Percentiles rank a stretch among this genome's conserved stretches.
Conservation (phyloP, 2,329 filamentous ascomycete genomes). For the Blastomyces gilchristii region DNA sequence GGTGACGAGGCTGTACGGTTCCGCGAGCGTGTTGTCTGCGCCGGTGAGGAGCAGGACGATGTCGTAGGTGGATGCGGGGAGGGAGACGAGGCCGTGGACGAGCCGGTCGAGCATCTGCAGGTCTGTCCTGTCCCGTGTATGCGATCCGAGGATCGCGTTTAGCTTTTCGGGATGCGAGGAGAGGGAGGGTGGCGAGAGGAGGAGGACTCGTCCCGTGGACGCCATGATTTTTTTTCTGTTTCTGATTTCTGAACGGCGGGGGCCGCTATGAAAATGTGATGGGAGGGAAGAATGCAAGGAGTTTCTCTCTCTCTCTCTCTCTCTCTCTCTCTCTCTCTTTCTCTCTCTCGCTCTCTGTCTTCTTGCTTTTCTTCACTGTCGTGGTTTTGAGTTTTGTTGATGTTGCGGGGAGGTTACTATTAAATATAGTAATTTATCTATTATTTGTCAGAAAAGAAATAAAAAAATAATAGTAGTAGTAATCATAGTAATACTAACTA, state of each 20-base stretch:
- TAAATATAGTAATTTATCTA: no score
- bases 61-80: constrained; percentile 71
- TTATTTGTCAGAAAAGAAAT: neutral
- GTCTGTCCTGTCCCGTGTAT: constrained; percentile 69
- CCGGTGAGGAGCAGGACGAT: constrained; percentile 74
- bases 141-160: constrained; percentile 56
- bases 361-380: neutral
- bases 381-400: neutral
- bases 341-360: neutral
- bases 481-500: no score
- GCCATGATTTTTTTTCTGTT: constrained; percentile 18
- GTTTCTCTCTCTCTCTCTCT: neutral
- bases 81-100: constrained; percentile 64
- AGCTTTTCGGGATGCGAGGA: constrained; percentile 74
- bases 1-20: constrained; percentile 47
- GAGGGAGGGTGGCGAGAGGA: constrained; percentile 83
- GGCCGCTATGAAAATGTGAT: constrained; percentile 16
- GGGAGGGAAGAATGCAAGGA: neutral
- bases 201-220: constrained; percentile 52
- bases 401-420: neutral
- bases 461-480: no score
- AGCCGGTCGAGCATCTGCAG: constrained; percentile 97
- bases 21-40: constrained; percentile 50
- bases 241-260: constrained; percentile 18
- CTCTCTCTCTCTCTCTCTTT: no score